Conservation (phyloP, 2,329 filamentous ascomycete genomes). For the Camptophora hylomeconis region DNA sequence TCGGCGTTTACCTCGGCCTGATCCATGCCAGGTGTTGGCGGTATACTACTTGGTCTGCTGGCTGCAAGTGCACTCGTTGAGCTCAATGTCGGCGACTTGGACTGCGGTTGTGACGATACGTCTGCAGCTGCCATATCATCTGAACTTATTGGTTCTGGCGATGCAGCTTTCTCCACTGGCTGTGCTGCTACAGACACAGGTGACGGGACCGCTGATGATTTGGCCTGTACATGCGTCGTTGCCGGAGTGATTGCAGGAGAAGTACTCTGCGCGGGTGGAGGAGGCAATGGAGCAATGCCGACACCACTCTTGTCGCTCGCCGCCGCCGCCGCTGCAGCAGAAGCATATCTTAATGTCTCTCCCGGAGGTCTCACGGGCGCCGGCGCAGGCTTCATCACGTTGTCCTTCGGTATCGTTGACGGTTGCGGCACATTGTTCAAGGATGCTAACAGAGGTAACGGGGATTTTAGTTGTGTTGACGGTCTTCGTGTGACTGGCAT, state of each 20-base stretch:
- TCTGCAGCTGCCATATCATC: constrained; percentile 28
- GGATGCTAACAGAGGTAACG: constrained; percentile 72
- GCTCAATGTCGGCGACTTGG: constrained; percentile 40
- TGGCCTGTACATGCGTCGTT: no score
- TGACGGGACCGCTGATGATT: constrained; percentile 46
- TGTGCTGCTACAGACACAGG: constrained; percentile 38
- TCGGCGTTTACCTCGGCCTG: constrained; percentile 28
- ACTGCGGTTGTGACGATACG: constrained; percentile 24
- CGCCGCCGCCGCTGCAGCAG: constrained; percentile 84
- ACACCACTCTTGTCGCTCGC: constrained; percentile 78
- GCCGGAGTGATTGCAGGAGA: constrained; percentile 35
- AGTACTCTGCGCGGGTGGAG: constrained; percentile 50
- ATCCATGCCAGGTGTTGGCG: constrained; percentile 34
- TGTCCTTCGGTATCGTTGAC: constrained; percentile 34
- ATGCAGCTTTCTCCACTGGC: constrained; percentile 29
- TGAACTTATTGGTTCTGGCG: constrained; percentile 21
- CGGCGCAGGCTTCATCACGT: constrained; percentile 82
- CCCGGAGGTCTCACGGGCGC: constrained; percentile 72
- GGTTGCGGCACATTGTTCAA: constrained; percentile 49
- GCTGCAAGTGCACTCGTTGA: constrained; percentile 31
- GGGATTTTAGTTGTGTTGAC: constrained; percentile 87
- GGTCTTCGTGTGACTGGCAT: constrained; percentile 51
- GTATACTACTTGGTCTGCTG: constrained; percentile 27
- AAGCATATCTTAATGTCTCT: constrained; percentile 91
- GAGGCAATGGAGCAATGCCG: constrained; percentile 84